phyloP scores from a whole-genome alignment of 768 basidiomycete species.

The Leccinum arenicola region DNA sequence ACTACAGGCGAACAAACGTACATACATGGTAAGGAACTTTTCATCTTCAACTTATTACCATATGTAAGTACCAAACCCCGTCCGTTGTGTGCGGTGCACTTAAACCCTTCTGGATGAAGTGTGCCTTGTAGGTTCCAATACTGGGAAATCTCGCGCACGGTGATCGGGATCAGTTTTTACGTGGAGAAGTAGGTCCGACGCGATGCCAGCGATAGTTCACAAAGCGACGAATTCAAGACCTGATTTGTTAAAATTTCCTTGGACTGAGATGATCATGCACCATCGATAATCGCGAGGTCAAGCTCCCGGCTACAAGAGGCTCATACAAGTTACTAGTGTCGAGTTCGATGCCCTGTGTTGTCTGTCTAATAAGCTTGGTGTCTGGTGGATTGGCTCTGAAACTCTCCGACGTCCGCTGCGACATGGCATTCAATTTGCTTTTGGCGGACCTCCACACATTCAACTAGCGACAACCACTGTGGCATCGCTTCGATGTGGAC shows the following conservation, averaged over 20 bases:
- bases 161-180: conserved; percentile 21
- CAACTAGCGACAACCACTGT: neutral
- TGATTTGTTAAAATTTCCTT: conserved; percentile 11
- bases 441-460: neutral
- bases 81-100: conserved; percentile 14
- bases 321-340: neutral
- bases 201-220: conserved; percentile 7
- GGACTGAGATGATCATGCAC: conserved; percentile 9
- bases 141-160: conserved; percentile 8
- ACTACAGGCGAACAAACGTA: conserved; percentile 6
- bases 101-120: conserved; percentile 15
- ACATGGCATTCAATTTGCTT: neutral
- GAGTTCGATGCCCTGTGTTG: conserved; percentile 1
- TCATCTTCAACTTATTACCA: conserved; percentile 4
- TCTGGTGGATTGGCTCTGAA: neutral
- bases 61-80: neutral
- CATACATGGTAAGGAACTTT: conserved; percentile 8
- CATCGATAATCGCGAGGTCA: conserved; percentile 20
- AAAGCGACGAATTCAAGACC: neutral
- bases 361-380: neutral
- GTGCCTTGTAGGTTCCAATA: conserved; percentile 14
- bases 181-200: conserved; percentile 20
- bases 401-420: neutral
- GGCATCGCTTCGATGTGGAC: neutral
- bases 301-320: conserved; percentile 14